phyloP scores from a whole-genome alignment of 305 asterid genomes.

The Plantago coronopus region DNA sequence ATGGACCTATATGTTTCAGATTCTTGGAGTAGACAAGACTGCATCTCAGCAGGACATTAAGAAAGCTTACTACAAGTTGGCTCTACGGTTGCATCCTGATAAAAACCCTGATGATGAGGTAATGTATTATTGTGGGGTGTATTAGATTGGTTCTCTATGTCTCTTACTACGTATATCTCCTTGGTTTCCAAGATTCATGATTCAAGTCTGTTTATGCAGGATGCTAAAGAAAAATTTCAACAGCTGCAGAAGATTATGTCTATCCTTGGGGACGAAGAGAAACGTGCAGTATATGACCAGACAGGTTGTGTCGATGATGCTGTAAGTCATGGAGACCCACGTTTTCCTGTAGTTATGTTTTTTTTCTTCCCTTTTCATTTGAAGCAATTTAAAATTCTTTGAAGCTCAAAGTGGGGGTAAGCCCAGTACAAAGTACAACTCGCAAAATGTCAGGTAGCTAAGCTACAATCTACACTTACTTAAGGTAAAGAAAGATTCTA shows the following conservation, averaged over 20 bases:
- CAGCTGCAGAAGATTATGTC: conserved; percentile 91
- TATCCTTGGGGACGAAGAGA: conserved; percentile 86
- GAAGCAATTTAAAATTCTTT: too few species aligned
- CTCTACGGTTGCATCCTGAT: conserved; percentile 84
- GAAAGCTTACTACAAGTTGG: conserved; percentile 83
- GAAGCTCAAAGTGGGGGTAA: too few species aligned
- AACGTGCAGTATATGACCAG: conserved; percentile 90
- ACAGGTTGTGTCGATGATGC: conserved; percentile 94
- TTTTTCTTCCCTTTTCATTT: too few species aligned
- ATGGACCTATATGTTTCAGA: conserved; percentile 33
- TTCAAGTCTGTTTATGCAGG: conserved; percentile 36
- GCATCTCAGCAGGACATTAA: conserved; percentile 82
- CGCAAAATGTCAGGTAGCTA: too few species aligned
- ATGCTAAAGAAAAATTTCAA: conserved; percentile 93
- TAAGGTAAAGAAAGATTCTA: too few species aligned
- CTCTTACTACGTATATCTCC: background rate
- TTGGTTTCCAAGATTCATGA: conserved; percentile 3
- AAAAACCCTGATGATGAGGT: conserved; percentile 90
- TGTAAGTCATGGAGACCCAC: conserved; percentile 44
- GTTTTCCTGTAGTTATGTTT: conserved; percentile 12
- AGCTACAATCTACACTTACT: too few species aligned
- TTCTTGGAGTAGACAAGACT: conserved; percentile 71
- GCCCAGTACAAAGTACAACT: too few species aligned
- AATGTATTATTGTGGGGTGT: conserved; percentile 9
- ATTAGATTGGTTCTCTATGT: conserved; percentile 9